A percentile compares a stretch with the other conserved stretches of the same genome.
These are phyloP conservation scores for Quercus rubra DNA, from an alignment of 306 rosid genomes.

Conservation along the genomic window DNA sequence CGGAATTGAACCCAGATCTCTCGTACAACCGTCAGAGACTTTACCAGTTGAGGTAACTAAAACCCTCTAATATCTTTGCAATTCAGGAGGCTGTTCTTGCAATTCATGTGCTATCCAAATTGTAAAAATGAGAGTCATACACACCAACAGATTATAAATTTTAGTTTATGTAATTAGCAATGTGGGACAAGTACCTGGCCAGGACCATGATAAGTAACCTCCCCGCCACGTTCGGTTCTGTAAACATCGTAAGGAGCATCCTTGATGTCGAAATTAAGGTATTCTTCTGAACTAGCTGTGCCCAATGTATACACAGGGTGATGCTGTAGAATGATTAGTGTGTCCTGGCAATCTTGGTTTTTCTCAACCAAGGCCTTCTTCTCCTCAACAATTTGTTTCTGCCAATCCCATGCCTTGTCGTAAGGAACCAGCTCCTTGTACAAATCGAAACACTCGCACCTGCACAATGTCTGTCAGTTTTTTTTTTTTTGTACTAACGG, in stretches of 20 bases:
- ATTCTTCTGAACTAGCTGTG: conserved; percentile 36
- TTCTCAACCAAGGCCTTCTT: conserved; percentile 28
- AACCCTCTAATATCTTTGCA: too few species aligned
- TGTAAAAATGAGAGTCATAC: neutral
- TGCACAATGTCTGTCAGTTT: conserved; percentile 25
- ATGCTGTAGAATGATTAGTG: conserved; percentile 46
- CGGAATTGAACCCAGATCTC: accelerated
- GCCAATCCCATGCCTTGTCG: conserved; percentile 51
- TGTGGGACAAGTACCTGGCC: conserved; percentile 37
- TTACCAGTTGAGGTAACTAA: accelerated
- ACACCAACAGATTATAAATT: neutral
- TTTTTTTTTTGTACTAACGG: neutral
- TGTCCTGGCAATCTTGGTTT: conserved; percentile 28
- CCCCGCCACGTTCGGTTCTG: conserved; percentile 52
- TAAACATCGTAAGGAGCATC: conserved; percentile 37
- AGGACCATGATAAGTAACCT: conserved; percentile 56
- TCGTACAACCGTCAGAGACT: accelerated
- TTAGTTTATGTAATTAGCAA: neutral
- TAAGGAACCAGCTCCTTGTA: conserved; percentile 57
- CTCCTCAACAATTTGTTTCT: conserved; percentile 35
- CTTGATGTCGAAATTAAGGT: conserved; percentile 34
- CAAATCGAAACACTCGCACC: conserved; percentile 74
- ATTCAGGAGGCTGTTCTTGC: too few species aligned
- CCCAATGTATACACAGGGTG: conserved; percentile 49
- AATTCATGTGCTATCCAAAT: neutral